Conservation (phyloP, 495 filamentous ascomycete species). For the Parachaetomium inaequale region DNA sequence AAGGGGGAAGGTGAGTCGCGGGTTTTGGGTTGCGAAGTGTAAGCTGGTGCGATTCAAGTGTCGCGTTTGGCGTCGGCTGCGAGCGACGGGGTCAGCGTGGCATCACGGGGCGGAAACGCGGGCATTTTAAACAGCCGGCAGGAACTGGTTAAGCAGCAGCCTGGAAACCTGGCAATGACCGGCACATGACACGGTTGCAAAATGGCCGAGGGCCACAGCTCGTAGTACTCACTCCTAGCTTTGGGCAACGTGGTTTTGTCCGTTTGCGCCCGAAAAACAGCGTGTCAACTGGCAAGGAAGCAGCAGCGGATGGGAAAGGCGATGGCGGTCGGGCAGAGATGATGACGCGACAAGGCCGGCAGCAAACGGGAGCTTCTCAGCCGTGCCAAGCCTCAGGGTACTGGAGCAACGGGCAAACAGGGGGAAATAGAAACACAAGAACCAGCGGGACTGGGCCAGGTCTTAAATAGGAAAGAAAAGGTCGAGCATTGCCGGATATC, state of each 20-base stretch:
- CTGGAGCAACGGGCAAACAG: not conserved
- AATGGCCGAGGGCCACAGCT: not conserved
- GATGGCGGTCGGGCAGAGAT: conserved; percentile 24
- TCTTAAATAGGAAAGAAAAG: not conserved
- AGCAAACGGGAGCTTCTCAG: conserved; percentile 8
- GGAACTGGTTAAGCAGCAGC: not conserved
- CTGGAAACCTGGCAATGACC: conserved; percentile 11
- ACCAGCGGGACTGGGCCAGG: not conserved
- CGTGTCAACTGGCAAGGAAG: conserved; percentile 7
- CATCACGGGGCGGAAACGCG: not conserved
- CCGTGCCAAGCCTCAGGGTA: conserved; percentile 17
- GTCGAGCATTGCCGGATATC: not conserved
- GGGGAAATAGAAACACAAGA: not conserved
- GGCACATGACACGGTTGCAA: conserved; percentile 17
- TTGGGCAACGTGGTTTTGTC: conserved; percentile 18
- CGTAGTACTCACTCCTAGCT: conserved; percentile 1
- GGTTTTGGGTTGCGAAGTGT: not conserved
- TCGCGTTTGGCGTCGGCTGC: not conserved
- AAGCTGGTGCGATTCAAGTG: no score
- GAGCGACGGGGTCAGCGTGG: conserved; percentile 3
- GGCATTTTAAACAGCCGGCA: conserved; percentile 6
- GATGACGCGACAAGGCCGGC: conserved; percentile 19
- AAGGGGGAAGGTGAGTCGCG: not conserved
- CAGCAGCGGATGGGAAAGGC: not conserved
- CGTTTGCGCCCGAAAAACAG: conserved; percentile 16